Base-by-base conservation (phyloP, 352 stramenopile genomes). In the Saprolegnia parasitica region DNA sequence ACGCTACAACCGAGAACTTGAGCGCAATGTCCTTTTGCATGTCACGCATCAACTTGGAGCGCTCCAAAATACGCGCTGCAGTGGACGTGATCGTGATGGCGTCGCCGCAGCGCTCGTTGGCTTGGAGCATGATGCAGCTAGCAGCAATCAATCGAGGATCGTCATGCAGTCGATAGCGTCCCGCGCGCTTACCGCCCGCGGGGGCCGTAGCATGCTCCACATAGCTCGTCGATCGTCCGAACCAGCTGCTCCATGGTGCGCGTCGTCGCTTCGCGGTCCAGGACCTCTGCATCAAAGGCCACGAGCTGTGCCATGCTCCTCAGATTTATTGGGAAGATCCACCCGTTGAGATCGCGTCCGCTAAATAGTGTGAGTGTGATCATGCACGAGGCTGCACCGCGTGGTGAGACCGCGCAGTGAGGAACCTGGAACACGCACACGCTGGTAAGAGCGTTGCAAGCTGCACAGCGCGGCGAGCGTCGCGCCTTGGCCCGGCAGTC, bases 71-170 rank as follows among this genome's bases (percentile, higher is more conserved):
- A n/a, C 58, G 35, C 11, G 37, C 23, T 24, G 58, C 58, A 0
- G 21, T 56, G 20, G 58, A 67, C 35, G 58, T 67, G 37, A 67
- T 23, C 11, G 50, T 49, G 26, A 54, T 55, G 1, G 58, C 58
- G 54, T 67, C 58, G 23, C 37, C 58, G 35, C 58, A 67, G 23
- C 35, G 35, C 29, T 56, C 42, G 40, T 67, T 67, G n/a, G 58
- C 39, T 55, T 56, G 58, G 6, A 67, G 11, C 13, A 67, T 21
- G n/a, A 67, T 55, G 39, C n/a, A 56, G 13, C 58, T 67, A 20
- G 11, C 10, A n/a, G 13, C 18, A 49, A 46, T 46, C 39, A 15
- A 46, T 16, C 56, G 11, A 29, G 4, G 21, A 52, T 42, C 35
- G 16, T 10, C 57, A 24, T 50, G 40, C 8, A 40, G 13, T 18